These are phyloP conservation scores for Batkoa obscura DNA, from an alignment of 371 early-diverging fungal species.

Conservation along the genomic window DNA sequence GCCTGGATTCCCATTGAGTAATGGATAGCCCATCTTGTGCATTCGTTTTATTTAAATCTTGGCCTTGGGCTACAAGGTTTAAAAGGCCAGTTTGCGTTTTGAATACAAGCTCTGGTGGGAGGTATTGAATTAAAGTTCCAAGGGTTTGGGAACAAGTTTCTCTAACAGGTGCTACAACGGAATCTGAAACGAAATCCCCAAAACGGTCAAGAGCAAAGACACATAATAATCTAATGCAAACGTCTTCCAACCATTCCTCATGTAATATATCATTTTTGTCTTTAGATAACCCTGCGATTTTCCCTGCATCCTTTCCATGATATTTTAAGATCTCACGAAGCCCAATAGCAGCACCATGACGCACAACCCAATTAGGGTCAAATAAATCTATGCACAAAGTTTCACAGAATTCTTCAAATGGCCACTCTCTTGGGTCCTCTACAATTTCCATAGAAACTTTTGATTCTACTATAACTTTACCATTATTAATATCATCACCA, in stretches of 20 bases:
- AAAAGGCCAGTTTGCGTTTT: conserved; percentile 29
- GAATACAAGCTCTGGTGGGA: conserved; percentile 27
- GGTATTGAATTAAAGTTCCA: conserved; percentile 59
- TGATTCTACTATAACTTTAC: conserved; percentile 1
- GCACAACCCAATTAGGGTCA: conserved; percentile 76
- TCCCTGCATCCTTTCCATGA: conserved; percentile 72
- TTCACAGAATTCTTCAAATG: conserved; percentile 79
- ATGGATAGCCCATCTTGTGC: conserved; percentile 7
- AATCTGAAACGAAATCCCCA: conserved; percentile 90
- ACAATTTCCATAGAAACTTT: not conserved
- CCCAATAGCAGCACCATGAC: conserved; percentile 93
- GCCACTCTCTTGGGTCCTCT: conserved; percentile 44
- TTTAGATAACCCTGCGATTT: conserved; percentile 18
- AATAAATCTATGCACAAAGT: conserved; percentile 79
- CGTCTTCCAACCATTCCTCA: conserved; percentile 65
- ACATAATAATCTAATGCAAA: conserved; percentile 68
- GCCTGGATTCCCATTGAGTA: conserved; percentile 79
- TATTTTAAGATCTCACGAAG: conserved; percentile 69
- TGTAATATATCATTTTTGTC: conserved; percentile 46
- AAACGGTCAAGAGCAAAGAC: conserved; percentile 90
- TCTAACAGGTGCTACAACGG: conserved; percentile 86
- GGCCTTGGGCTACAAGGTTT: conserved; percentile 8
- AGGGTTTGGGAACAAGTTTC: conserved; percentile 90
- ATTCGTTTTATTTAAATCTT: conserved; percentile 8
- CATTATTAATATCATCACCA: not conserved